phyloP scores from a whole-genome alignment of 208 protist genomes.

The Leishmania major region DNA sequence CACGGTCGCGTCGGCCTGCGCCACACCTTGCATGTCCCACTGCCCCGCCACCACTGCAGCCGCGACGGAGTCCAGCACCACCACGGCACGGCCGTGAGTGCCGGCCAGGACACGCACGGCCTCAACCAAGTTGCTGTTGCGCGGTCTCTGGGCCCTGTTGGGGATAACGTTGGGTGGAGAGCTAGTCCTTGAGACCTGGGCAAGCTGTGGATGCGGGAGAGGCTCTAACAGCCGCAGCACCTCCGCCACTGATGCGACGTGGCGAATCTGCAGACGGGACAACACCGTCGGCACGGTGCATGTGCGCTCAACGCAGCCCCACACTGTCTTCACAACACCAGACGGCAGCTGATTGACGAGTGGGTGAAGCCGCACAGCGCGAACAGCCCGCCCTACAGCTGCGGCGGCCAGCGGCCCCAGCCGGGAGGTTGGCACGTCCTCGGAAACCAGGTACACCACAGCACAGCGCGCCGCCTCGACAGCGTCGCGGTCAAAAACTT shows the following conservation, averaged over 20 bases:
- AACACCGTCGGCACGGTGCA: constrained; percentile 39
- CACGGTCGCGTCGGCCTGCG: constrained; percentile 19
- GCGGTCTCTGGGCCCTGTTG: neutral
- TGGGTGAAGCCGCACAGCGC: constrained; percentile 23
- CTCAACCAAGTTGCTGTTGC: constrained; percentile 12
- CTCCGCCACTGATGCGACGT: constrained; percentile 36
- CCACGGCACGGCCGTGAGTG: constrained; percentile 30
- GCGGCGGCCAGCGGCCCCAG: constrained; percentile 38
- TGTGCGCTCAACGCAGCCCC: constrained; percentile 26
- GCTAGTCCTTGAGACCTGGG: neutral
- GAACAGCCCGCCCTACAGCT: constrained; percentile 16
- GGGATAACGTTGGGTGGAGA: neutral
- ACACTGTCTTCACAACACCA: constrained; percentile 10
- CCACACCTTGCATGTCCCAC: constrained; percentile 9
- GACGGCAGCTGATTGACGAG: constrained; percentile 29
- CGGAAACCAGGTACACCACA: constrained; percentile 62
- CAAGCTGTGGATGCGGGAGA: neutral
- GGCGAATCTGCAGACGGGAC: constrained; percentile 48
- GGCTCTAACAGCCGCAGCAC: constrained; percentile 38
- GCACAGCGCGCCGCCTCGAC: constrained; percentile 20
- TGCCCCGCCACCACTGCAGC: constrained; percentile 31
- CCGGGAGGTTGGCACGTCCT: constrained; percentile 50
- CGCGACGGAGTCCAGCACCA: constrained; percentile 77
- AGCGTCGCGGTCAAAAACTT: neutral
- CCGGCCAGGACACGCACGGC: constrained; percentile 33